These are phyloP conservation scores for Exophiala dermatitidis DNA, from an alignment of 2,329 filamentous ascomycete species.

Conservation along the genomic window DNA sequence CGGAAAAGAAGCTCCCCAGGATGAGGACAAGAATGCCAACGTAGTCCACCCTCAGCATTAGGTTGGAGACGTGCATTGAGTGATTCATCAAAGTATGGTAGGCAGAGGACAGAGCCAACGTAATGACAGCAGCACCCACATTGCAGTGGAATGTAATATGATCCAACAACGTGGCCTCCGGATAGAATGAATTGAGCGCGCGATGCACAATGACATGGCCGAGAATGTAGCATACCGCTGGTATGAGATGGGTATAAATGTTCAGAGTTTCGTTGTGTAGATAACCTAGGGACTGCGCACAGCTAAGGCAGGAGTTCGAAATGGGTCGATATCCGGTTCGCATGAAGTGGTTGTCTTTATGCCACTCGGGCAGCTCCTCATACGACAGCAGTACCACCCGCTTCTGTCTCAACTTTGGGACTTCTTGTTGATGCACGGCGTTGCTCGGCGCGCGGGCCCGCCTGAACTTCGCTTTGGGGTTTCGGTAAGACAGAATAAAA, in stretches of 20 bases:
- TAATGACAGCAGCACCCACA: constrained; percentile 29
- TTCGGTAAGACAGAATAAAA: constrained; percentile 24
- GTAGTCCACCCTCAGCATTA: constrained; percentile 31
- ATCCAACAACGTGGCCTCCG: constrained; percentile 32
- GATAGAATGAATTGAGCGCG: constrained; percentile 32
- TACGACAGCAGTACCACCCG: constrained; percentile 28
- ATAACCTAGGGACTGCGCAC: constrained; percentile 38
- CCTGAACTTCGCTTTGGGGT: constrained; percentile 20
- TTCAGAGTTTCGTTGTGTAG: constrained; percentile 42
- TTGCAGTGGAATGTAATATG: constrained; percentile 37
- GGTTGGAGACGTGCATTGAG: constrained; percentile 26
- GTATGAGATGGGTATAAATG: constrained; percentile 43
- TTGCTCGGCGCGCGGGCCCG: constrained; percentile 15
- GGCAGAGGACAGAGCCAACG: constrained; percentile 26
- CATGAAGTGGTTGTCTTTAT: constrained; percentile 39
- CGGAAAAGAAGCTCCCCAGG: constrained; percentile 33
- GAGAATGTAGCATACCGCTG: constrained; percentile 35
- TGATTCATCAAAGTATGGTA: constrained; percentile 35
- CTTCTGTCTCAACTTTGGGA: constrained; percentile 4
- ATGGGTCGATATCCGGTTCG: constrained; percentile 40
- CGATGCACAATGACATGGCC: constrained; percentile 27
- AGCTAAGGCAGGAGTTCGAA: constrained; percentile 33
- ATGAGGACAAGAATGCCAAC: constrained; percentile 32
- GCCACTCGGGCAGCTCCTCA: constrained; percentile 39
- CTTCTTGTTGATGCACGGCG: constrained; percentile 12